Base-by-base conservation (phyloP, 805 yeast genomes). In the Saccharomycopsis sp. region DNA sequence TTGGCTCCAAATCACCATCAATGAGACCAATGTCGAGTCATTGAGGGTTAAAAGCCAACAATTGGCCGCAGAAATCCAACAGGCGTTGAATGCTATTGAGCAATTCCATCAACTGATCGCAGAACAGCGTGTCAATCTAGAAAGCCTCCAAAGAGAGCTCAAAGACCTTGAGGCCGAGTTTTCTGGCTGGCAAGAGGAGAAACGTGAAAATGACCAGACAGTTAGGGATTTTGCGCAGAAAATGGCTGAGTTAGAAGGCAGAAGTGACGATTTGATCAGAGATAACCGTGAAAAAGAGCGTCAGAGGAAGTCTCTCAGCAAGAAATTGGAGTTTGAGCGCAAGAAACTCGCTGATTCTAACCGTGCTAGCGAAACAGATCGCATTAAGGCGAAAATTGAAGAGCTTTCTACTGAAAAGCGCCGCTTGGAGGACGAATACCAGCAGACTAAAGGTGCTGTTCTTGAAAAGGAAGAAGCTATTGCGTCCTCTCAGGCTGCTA, bases 1-100 rank as follows among this genome's bases (percentile, higher is more conserved):
- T 22, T 81, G 84, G 83, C 67, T 79, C 53, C 78, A 78, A 58
- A 74, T 72, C 34, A 65, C 61, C 2, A 65, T 63, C 8, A 65
- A 66, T 17, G 69, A 71, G 56, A 56, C 63, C 52, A 72, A 74
- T 24, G 53, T 49, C 3, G 47, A 54, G 19, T 58, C 52, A 49
- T 54, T 61, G 24, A 23, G 58, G 17, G 51, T 59, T 12, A 56
- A 62, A 15, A 60, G 64, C 19, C 66, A 61, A 0, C 55, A 63
- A 47, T 47, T 56, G n/a, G 20, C 12, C n/a, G 14, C 58, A 2
- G 65, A 68, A 47, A 64, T 64, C 41, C 61, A 44, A 8, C 53
- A 57, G 12, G 64, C 60, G 20, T 57, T 53, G 2, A 60, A 44
- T 8, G 22, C 22, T 8, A 44, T 44, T 12, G 24, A 49, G 7